These are phyloP conservation scores for Thalassiosira pacifica DNA, from an alignment of 352 stramenopile species.

Conservation along the genomic window DNA sequence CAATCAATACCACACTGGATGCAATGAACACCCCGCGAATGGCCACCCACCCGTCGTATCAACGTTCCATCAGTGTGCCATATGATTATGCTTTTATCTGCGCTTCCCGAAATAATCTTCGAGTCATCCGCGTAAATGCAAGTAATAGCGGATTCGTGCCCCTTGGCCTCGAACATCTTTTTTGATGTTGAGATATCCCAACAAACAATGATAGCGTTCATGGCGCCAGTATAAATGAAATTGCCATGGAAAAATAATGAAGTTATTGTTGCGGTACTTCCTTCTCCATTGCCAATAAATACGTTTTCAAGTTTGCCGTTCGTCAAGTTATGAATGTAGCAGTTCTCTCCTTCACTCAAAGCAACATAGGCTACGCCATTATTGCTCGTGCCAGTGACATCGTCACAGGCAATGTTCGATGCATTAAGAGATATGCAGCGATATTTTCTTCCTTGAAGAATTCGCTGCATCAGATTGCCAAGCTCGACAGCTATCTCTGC, in stretches of 20 bases:
- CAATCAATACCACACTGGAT: constrained; percentile 60
- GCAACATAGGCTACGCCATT: constrained; percentile 58
- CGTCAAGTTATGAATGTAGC: constrained; percentile 59
- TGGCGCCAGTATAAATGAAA: constrained; percentile 74
- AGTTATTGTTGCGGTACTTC: constrained; percentile 67
- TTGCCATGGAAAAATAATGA: constrained; percentile 75
- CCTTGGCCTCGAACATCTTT: constrained; percentile 59
- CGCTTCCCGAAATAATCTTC: constrained; percentile 74
- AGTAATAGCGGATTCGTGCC: constrained; percentile 78
- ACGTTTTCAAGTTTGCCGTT: constrained; percentile 73
- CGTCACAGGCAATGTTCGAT: constrained; percentile 74
- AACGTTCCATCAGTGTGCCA: constrained; percentile 64
- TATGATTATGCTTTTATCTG: constrained; percentile 73
- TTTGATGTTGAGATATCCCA: constrained; percentile 62
- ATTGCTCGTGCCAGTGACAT: constrained; percentile 67
- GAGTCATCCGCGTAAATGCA: constrained; percentile 70
- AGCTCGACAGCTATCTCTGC: constrained; percentile 75
- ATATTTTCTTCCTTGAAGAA: constrained; percentile 69
- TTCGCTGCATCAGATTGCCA: constrained; percentile 74
- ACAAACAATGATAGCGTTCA: constrained; percentile 70
- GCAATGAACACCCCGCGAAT: constrained; percentile 54
- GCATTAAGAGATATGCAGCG: constrained; percentile 76
- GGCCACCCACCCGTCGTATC: constrained; percentile 54
- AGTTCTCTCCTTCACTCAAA: constrained; percentile 65
- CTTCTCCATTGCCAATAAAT: constrained; percentile 75